Base-by-base conservation (phyloP, 2,329 filamentous ascomycete species). In the Colletotrichum camelliae region DNA sequence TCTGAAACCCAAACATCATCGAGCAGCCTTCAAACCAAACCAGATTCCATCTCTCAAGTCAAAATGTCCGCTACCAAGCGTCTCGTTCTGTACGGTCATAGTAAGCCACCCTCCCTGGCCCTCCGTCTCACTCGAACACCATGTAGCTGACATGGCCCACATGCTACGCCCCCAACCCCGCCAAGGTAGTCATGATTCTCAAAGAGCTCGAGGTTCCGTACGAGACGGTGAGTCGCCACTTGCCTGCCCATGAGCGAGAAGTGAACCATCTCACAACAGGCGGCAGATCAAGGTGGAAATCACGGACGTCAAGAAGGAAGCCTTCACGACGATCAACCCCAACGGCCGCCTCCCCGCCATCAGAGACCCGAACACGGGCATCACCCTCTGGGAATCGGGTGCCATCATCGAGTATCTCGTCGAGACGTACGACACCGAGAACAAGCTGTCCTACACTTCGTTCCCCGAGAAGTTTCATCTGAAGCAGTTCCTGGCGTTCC, bases 171-270 rank as follows among this genome's bases (percentile, higher is more conserved):
- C 82, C 83, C 39, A 84, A 83, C 70, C 82, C 80, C 6, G 78
- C 72, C 55, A 84, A 85, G 75, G 82, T 84, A 15, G 62, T 79
- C 66, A 82, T 86, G 60, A 60, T 83, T 21, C 78, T 86, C 4
- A 84, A 85, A 62, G 85, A 86, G 72, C 83, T 86, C 13, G 80
- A 78, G 1, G 35, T 86, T 5, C 82, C 83, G 5, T 86, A 85
- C 77, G 81, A 81, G 24, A 75, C 70, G 37, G 74, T 70, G 18
- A n/a, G 39, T 7, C n/a, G 29, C 52, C 18, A 9, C 15, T 4
- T 13, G 12, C 52, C 24, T 15, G 52, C 21, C 52, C 39, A 12
- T 21, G 18, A 48, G 18, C 39, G 39, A n/a, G 39, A 48, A 48
- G 39, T n/a, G 39, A 48, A 21, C 18, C 9, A 48, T n/a, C 39